Base-by-base conservation (phyloP, 495 filamentous ascomycete species). In the Friedmanniomyces simplex region DNA sequence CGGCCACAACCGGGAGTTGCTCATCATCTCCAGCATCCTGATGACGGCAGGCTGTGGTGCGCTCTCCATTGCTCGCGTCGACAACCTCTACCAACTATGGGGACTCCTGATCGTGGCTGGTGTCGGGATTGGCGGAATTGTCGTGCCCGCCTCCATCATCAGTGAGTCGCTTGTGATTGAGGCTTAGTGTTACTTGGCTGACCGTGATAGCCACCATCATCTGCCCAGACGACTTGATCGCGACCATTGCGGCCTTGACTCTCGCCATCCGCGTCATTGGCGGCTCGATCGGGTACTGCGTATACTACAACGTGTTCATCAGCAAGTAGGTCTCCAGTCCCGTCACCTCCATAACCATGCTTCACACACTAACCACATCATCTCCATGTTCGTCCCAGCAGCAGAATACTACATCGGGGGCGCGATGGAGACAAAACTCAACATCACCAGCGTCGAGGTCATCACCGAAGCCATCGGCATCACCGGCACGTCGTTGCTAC, bases 21-120 rank as follows among this genome's bases (percentile, higher is more conserved):
- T 88, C 71, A 79, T 86, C 54, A 63, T 74, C 18, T 77, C 81
- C 37, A 83, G 80, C 34, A 54, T 80, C 30, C 57, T 87, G 20
- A 88, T 87, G 85, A 88, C 85, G 4, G 82, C 81, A 21, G 84
- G 85, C 39, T 85, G 80, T 60, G 84, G 83, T 18, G 74, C 79
- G 11, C 69, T 89, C 28, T 73, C 85, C 1, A 72, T 77, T 16
- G 80, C 77, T 10, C 68, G 71, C 1, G 43, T 68, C 6, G 78
- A 86, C 69, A 87, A 87, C 60, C 71, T 87, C 42, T 65, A 77
- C 49, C 67, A 74, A 24, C 69, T 87, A 16, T 88, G 82, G 73
- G 79, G 73, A 25, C 68, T 88, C 45, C 73, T 88, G 47, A 68
- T 80, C 50, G 65, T 88, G 24, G 82, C 84, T 12, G 81, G 82